phyloP scores from a whole-genome alignment of 345 rosid genomes.

The Eutrema yunnanense region DNA sequence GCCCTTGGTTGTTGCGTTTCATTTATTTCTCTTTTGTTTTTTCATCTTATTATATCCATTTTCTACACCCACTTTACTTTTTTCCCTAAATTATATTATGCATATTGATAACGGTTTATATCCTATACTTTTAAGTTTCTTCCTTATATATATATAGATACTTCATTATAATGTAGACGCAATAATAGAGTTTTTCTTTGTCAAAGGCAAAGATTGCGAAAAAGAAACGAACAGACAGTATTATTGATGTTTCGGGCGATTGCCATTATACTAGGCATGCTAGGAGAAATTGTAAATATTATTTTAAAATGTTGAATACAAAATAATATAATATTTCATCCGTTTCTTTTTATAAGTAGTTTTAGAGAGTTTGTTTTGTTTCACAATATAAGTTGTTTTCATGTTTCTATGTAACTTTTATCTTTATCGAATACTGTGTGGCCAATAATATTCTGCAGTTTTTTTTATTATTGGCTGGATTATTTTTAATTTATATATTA shows the following conservation, averaged over 20 bases:
- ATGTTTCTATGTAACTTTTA: too few species aligned
- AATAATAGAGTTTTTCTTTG: slow-evolving; percentile 23
- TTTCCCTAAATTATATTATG: neutral
- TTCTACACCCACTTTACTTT: slow-evolving; percentile 8
- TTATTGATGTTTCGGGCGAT: too few species aligned
- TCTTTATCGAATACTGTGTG: too few species aligned
- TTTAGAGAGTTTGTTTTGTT: too few species aligned
- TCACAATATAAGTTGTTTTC: too few species aligned
- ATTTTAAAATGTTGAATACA: neutral
- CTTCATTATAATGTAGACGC: slow-evolving; percentile 16
- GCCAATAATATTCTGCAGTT: too few species aligned
- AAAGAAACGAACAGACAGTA: neutral
- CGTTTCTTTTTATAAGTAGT: too few species aligned
- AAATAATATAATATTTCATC: neutral
- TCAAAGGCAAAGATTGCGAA: slow-evolving; percentile 8
- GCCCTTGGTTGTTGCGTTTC: slow-evolving; percentile 21
- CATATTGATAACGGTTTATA: neutral
- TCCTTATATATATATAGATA: neutral
- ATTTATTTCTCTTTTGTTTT: slow-evolving; percentile 17
- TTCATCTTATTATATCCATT: neutral
- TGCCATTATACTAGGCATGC: neutral
- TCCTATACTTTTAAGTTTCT: neutral
- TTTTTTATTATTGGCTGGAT: too few species aligned
- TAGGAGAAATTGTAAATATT: neutral
- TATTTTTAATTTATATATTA: too few species aligned